phyloP scores from a whole-genome alignment of 2,329 filamentous ascomycete genomes.

The Fusarium udum region DNA sequence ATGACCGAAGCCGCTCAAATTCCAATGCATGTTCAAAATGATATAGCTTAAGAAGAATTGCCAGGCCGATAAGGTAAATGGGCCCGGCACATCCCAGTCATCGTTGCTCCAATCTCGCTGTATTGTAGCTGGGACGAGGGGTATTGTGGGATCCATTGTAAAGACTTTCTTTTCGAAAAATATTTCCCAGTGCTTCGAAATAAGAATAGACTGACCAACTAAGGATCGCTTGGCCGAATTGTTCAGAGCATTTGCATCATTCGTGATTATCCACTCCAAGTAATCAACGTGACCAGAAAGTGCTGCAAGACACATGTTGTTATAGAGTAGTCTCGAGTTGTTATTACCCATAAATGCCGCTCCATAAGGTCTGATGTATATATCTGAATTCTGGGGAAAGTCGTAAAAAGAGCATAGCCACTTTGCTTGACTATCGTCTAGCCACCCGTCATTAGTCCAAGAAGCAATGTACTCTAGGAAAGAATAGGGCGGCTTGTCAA shows the following conservation, averaged over 20 bases:
- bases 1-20: rapidly evolving
- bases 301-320: not conserved
- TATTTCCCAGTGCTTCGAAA: not conserved
- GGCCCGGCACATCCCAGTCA: rapidly evolving
- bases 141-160: not conserved
- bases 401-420: rapidly evolving
- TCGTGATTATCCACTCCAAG: not conserved
- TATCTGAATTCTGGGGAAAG: rapidly evolving
- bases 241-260: rapidly evolving
- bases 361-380: not conserved
- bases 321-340: not conserved
- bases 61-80: not conserved
- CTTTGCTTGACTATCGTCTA: not conserved
- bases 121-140: not conserved
- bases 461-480: not conserved
- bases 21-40: rapidly evolving
- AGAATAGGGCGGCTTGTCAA: not conserved
- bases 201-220: rapidly evolving
- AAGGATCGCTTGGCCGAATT: not conserved
- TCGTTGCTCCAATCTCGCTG: rapidly evolving
- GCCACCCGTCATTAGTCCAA: not conserved
- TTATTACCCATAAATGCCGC: rapidly evolving
- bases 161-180: not conserved
- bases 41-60: not conserved
- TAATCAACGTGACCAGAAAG: rapidly evolving